Base-by-base conservation (phyloP, 2,329 filamentous ascomycete genomes). In the Dactylellina drechsleri region DNA sequence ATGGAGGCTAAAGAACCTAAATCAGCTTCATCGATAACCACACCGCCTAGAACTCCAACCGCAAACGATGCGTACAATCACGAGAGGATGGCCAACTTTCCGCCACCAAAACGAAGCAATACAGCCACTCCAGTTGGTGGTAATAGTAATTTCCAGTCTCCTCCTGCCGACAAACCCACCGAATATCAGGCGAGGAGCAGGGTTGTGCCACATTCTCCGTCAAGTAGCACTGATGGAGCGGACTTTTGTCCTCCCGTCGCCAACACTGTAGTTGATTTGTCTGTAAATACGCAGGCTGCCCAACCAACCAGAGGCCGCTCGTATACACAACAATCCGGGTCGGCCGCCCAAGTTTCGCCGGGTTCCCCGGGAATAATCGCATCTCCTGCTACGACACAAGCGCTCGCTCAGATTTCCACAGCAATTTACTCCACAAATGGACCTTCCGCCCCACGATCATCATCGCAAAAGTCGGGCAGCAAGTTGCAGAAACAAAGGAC, bases 21-120 rank as follows among this genome's bases (percentile, higher is more conserved):
- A 26, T 7, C 31, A 10, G 31, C 31, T 10, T 66, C 72, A 7
- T 62, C 72, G 12, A 26, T 67, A 7, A 66, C 72, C 28, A 76
- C 72, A 43, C 72, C 72, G 41, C 71, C 71, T 40, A 47, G 71
- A 43, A 75, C 71, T 3, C 71, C 71, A 26, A 75, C 59, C n/a
- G 45, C 56, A 26, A 26, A 52, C 16, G 72, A 76, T 10, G 23
- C 31, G 3, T 23, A 47, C 36, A 66, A 58, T 18, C 18, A 18
- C 7, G 71, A 67, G 50, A 50, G 64, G 28, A 62, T 53, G 52
- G 49, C 54, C 26, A 41, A 67, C 13, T 67, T 64, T 36, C 64
- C 71, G 4, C 50, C 68, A 13, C 26, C 64, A 18, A 62, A 59
- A 8, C 71, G 71, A 41, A 43, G 2, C 23, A 57, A 57, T 56